Conservation (phyloP, 2,329 filamentous ascomycete species). For the Colletotrichum zoysiae region DNA sequence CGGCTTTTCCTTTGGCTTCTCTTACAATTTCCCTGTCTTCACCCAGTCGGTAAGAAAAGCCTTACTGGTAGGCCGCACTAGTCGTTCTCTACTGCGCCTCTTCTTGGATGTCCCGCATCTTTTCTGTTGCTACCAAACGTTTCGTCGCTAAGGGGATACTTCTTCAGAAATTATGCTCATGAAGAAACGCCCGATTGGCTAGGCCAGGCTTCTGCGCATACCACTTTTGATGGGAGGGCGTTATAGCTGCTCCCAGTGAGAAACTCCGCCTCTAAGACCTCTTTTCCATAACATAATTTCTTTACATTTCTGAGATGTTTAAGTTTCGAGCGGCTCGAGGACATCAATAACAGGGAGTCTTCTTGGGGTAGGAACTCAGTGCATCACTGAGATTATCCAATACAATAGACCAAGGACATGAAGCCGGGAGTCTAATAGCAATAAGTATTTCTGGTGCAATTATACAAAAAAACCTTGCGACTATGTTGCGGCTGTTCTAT, state of each 20-base stretch:
- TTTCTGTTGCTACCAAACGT: neutral
- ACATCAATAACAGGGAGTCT: neutral
- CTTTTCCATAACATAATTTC: too few relatives aligned
- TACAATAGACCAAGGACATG: neutral
- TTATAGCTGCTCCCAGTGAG: neutral
- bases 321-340: neutral
- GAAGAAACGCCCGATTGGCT: slow-evolving; percentile 18
- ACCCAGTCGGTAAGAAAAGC: slow-evolving; percentile 30
- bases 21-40: slow-evolving; percentile 2
- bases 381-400: neutral
- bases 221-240: slow-evolving; percentile 1
- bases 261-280: neutral
- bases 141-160: slow-evolving; percentile 12
- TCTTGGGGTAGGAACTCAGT: neutral
- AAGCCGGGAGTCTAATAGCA: neutral
- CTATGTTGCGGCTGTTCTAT: too few relatives aligned
- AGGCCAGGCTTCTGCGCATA: slow-evolving; percentile 4
- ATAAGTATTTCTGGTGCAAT: neutral
- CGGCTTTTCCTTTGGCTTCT: neutral
- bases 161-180: slow-evolving; percentile 1
- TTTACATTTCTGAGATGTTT: neutral
- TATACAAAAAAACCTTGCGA: neutral
- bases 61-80: slow-evolving; percentile 29
- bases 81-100: slow-evolving; percentile 18
- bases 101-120: slow-evolving; percentile 23